These are phyloP conservation scores for Diaporthe australafricana DNA, from an alignment of 2,329 filamentous ascomycete species.

Conservation along the genomic window DNA sequence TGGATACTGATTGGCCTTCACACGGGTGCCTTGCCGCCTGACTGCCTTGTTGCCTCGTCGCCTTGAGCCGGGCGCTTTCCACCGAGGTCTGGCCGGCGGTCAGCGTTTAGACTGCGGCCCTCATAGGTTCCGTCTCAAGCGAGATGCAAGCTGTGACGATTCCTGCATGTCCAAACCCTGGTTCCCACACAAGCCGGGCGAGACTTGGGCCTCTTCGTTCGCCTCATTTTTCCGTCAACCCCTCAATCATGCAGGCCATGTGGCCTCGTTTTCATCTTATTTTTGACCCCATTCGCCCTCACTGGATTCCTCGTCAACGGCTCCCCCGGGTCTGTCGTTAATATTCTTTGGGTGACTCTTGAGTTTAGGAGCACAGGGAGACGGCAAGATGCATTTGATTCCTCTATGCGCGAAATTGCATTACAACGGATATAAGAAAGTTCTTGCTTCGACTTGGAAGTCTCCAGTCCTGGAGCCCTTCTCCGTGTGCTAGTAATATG, in stretches of 20 bases:
- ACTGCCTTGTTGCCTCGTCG: neutral
- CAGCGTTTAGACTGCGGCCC: neutral
- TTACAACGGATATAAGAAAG: neutral
- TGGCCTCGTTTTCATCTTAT: neutral
- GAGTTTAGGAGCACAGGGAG: neutral
- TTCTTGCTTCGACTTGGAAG: neutral
- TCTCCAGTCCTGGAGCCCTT: neutral
- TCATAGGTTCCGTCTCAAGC: neutral
- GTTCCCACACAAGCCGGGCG: neutral
- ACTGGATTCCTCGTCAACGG: neutral
- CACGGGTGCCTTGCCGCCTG: neutral
- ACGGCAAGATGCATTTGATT: neutral
- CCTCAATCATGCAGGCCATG: neutral
- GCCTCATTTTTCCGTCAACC: neutral
- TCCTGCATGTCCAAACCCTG: neutral
- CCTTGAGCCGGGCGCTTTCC: neutral
- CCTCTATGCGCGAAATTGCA: neutral
- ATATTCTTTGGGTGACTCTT: neutral
- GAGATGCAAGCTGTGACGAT: neutral
- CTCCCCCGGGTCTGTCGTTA: neutral
- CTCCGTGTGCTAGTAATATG: neutral
- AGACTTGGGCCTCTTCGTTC: neutral
- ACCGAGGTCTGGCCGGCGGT: neutral
- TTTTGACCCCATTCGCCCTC: neutral
- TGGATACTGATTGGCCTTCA: neutral